A percentile compares a stretch with the other conserved stretches of the same genome.
These are phyloP conservation scores for Seiridium unicorne DNA, from an alignment of 2,329 filamentous ascomycete genomes.

Conservation along the genomic window DNA sequence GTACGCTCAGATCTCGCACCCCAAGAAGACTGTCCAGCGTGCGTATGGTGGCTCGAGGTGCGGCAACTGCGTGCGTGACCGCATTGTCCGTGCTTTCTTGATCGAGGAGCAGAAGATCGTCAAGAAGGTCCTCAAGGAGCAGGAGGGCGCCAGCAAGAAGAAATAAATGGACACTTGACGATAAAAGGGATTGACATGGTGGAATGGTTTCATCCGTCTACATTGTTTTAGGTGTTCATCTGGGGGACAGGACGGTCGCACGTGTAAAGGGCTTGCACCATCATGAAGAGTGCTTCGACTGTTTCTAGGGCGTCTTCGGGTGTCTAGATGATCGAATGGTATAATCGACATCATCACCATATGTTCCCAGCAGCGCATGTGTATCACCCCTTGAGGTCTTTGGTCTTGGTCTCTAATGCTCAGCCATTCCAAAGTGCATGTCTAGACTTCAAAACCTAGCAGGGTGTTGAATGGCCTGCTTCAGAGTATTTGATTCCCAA, in stretches of 20 bases:
- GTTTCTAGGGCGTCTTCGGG: conserved; percentile 30
- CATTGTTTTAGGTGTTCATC: conserved; percentile 33
- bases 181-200: conserved; percentile 15
- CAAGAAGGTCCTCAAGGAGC: conserved; percentile 99
- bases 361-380: neutral
- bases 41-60: conserved; percentile 98
- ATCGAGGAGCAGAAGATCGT: conserved; percentile 99
- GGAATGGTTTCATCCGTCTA: conserved; percentile 28
- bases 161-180: conserved; percentile 52
- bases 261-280: conserved; percentile 17
- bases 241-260: conserved; percentile 28
- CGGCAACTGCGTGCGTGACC: conserved; percentile 97
- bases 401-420: too few relatives aligned
- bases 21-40: conserved; percentile 99
- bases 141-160: conserved; percentile 72
- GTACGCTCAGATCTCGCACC: conserved; percentile 95
- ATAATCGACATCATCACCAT: conserved; percentile 25
- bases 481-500: too few relatives aligned
- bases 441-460: too few relatives aligned
- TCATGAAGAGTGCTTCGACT: conserved; percentile 14
- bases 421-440: too few relatives aligned
- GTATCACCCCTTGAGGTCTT: neutral
- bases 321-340: conserved; percentile 32
- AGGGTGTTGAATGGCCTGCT: too few relatives aligned
- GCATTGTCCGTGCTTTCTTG: conserved; percentile 96